Percentiles rank a stretch among this genome's conserved stretches.
phyloP scores from a whole-genome alignment of 306 rosid species.

The Hippophae tibetana region DNA sequence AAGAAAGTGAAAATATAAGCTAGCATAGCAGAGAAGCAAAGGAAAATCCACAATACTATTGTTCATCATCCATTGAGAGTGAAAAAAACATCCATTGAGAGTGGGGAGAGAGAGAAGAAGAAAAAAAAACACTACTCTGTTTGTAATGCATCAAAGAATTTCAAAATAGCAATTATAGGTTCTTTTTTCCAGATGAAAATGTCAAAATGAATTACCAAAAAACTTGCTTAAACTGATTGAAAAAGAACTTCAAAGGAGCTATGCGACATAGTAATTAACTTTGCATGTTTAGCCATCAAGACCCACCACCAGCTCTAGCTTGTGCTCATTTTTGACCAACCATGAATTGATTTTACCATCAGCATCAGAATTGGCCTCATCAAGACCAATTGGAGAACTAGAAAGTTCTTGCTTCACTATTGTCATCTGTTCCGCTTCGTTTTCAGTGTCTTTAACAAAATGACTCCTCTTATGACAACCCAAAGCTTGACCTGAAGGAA shows the following conservation, averaged over 20 bases:
- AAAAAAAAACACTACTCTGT: neutral
- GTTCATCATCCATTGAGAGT: too few species aligned
- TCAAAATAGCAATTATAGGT: neutral
- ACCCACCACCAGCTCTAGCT: slow-evolving; percentile 23
- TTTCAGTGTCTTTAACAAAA: slow-evolving; percentile 14
- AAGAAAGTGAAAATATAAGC: too few species aligned
- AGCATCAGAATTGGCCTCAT: slow-evolving; percentile 12
- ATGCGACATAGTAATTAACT: neutral
- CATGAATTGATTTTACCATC: slow-evolving; percentile 25
- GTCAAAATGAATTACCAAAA: neutral
- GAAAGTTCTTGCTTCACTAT: slow-evolving; percentile 17
- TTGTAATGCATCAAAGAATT: neutral
- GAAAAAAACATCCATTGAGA: neutral
- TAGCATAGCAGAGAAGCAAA: too few species aligned
- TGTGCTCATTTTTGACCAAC: slow-evolving; percentile 23
- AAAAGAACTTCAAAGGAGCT: slow-evolving; percentile 3
- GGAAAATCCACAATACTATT: too few species aligned
- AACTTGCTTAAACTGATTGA: slow-evolving; percentile 5
- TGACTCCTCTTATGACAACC: slow-evolving; percentile 52
- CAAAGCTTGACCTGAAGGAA: slow-evolving; percentile 43
- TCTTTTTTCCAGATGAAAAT: neutral
- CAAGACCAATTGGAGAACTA: slow-evolving; percentile 3
- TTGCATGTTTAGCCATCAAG: slow-evolving; percentile 14
- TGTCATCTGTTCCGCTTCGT: slow-evolving; percentile 13
- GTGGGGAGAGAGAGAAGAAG: neutral